Percentiles rank a stretch among this genome's conserved stretches.
phyloP scores from a whole-genome alignment of 2,329 filamentous ascomycete species.

The Fusarium sp. region DNA sequence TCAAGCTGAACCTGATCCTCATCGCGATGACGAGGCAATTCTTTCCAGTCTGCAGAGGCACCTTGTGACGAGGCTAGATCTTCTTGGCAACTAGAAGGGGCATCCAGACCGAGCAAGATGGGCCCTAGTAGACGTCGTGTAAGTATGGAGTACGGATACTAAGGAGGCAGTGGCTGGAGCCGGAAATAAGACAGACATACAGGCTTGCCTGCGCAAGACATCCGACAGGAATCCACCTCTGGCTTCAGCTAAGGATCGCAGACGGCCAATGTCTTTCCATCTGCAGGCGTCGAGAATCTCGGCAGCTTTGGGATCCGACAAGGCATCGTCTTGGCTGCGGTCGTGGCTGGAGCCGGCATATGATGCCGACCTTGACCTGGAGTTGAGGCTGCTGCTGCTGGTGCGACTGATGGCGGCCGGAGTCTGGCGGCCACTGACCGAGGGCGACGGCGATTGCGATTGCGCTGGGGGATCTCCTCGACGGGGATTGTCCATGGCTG shows the following conservation, averaged over 20 bases:
- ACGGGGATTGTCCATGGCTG: constrained; percentile 19
- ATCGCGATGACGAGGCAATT: constrained; percentile 82
- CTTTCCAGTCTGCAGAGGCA: constrained; percentile 60
- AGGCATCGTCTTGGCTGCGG: constrained; percentile 24
- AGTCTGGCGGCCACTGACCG: constrained; percentile 20
- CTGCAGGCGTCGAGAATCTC: constrained; percentile 68
- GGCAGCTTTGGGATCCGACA: constrained; percentile 48
- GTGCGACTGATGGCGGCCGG: constrained; percentile 16
- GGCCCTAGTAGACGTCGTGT: constrained; percentile 65
- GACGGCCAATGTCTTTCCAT: constrained; percentile 64
- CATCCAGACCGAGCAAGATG: constrained; percentile 62
- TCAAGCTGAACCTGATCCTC: constrained; percentile 93
- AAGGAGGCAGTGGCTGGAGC: constrained; percentile 3
- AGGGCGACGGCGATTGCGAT: background rate
- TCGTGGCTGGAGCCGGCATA: constrained; percentile 24
- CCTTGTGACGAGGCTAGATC: constrained; percentile 15
- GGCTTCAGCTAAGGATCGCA: constrained; percentile 70
- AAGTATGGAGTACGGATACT: constrained; percentile 4
- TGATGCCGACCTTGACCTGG: constrained; percentile 8
- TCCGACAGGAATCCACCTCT: constrained; percentile 76
- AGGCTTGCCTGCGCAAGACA: constrained; percentile 77
- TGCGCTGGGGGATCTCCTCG: constrained; percentile 5
- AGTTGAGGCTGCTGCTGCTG: constrained; percentile 21
- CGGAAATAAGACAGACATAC: constrained; percentile 65
- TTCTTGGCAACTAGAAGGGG: constrained; percentile 25